Evolutionary conservation across 1,284 basidiomycete genomes (phyloP).

Genomic region (Microstroma glucosiphilum): DNA sequence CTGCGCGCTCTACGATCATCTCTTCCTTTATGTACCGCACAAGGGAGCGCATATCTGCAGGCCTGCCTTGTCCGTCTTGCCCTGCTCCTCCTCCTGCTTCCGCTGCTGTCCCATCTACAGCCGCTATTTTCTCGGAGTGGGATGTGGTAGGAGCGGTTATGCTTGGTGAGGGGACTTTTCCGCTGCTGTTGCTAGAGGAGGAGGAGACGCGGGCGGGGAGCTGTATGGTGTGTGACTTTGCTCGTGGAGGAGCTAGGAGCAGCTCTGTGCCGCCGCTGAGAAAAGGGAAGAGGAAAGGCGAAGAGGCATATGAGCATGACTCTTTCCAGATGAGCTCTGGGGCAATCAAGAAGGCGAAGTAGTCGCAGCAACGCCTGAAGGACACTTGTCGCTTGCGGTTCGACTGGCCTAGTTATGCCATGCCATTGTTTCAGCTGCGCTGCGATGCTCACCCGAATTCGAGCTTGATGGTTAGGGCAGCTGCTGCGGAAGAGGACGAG

Average conservation of each 20-base stretch:
- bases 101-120: no score
- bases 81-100: no score
- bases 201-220: slow-evolving; percentile 17
- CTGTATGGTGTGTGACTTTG: slow-evolving; percentile 35
- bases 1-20: slow-evolving; percentile 73
- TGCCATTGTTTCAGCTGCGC: not conserved
- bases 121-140: no score
- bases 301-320: not conserved
- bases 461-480: slow-evolving; percentile 6
- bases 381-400: not conserved
- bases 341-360: no score
- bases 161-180: not conserved
- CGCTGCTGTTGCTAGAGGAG: not conserved
- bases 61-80: slow-evolving; percentile 20
- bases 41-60: slow-evolving; percentile 67
- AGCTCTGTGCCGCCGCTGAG: slow-evolving; percentile 46
- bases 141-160: not conserved
- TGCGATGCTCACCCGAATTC: slow-evolving; percentile 10
- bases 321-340: no score
- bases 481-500: no score
- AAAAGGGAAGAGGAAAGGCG: not conserved
- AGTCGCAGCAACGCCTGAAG: no score
- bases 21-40: slow-evolving; percentile 73
- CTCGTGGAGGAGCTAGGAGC: slow-evolving; percentile 40
- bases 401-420: no score